Evolutionary conservation across 208 protist species (phyloP).

Genomic region (Naegleria fowleri): DNA sequence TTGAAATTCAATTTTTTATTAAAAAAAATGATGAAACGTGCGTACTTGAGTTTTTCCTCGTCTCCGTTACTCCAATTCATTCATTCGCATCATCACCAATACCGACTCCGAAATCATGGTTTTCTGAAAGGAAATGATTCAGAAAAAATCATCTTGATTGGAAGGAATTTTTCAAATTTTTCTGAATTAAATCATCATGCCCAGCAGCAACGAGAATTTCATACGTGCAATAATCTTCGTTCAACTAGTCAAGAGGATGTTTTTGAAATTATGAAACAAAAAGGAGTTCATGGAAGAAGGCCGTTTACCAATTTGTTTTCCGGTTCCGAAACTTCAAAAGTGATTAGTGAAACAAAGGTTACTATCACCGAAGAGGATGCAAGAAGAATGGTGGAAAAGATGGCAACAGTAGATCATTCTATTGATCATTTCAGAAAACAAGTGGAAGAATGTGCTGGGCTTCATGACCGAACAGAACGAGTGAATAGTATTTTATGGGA

Average conservation of each 20-base stretch:
- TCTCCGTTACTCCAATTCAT: too few relatives aligned
- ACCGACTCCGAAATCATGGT: too few relatives aligned
- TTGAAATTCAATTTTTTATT: too few relatives aligned
- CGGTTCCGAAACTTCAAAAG: not conserved
- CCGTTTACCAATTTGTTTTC: not conserved
- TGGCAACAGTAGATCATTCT: not conserved
- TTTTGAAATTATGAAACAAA: not conserved
- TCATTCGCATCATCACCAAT: too few relatives aligned
- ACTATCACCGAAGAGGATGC: not conserved
- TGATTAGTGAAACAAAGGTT: not conserved
- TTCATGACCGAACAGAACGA: not conserved
- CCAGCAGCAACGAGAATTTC: too few relatives aligned
- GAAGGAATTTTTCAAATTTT: too few relatives aligned
- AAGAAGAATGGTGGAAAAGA: not conserved
- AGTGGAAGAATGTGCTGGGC: not conserved
- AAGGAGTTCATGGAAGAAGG: not conserved
- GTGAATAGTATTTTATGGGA: constrained; percentile 5
- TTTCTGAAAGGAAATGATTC: too few relatives aligned
- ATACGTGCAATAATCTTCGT: too few relatives aligned
- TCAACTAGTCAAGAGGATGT: not conserved
- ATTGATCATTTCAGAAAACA: not conserved
- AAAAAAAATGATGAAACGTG: too few relatives aligned
- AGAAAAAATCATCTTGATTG: too few relatives aligned
- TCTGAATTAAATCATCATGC: too few relatives aligned
- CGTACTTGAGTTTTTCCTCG: too few relatives aligned